Conservation (phyloP, 2,329 filamentous ascomycete species). For the Endoconidiophora polonica region DNA sequence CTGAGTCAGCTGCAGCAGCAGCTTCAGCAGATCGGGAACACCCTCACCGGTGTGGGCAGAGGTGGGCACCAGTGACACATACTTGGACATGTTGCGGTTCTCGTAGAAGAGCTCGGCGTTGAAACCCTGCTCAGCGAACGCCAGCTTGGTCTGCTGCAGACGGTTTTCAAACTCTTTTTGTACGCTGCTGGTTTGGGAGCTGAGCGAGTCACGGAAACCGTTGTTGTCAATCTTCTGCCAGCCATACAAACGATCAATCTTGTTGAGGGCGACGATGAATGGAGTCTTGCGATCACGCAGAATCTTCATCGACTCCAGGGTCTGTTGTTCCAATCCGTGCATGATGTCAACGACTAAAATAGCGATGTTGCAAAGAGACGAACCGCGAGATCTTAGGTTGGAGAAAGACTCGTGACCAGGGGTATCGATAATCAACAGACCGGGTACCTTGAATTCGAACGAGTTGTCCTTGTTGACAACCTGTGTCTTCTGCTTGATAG, state of each 20-base stretch:
- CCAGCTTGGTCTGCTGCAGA: conserved; percentile 77
- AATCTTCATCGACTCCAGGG: conserved; percentile 89
- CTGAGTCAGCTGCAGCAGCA: conserved; percentile 80
- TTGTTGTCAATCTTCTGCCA: conserved; percentile 99
- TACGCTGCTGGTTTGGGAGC: conserved; percentile 78
- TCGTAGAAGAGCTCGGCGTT: conserved; percentile 94
- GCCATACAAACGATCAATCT: conserved; percentile 97
- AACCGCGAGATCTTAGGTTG: conserved; percentile 89
- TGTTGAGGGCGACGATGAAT: conserved; percentile 97
- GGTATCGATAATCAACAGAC: conserved; percentile 91
- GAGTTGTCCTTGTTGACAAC: conserved; percentile 81
- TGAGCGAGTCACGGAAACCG: conserved; percentile 84
- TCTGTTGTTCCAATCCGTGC: conserved; percentile 97
- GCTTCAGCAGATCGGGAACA: conserved; percentile 96
- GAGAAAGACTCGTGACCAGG: conserved; percentile 99
- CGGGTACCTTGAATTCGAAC: conserved; percentile 95
- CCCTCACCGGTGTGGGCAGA: conserved; percentile 98
- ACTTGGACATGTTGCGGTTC: conserved; percentile 92
- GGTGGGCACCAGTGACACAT: conserved; percentile 90
- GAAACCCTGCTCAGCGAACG: conserved; percentile 92
- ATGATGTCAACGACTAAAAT: conserved; percentile 99
- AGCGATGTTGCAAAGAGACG: conserved; percentile 96
- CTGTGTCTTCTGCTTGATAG: conserved; percentile 77
- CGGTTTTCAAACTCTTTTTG: conserved; percentile 89
- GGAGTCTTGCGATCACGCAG: conserved; percentile 88